Evolutionary conservation across 2,329 filamentous ascomycete species (phyloP).

Genomic region (Xylariales sp.): DNA sequence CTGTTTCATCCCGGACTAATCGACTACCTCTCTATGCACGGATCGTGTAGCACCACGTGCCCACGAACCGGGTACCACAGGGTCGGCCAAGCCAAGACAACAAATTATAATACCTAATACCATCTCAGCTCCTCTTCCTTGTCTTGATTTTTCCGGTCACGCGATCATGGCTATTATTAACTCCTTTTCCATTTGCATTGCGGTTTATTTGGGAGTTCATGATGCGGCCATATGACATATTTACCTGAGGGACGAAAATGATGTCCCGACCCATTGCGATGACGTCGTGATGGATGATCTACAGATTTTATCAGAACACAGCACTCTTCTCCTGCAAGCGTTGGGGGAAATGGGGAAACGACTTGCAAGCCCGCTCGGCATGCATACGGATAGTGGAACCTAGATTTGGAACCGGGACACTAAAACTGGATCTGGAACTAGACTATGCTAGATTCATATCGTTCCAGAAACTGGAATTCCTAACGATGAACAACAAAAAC

Average conservation of each 20-base stretch:
- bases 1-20: constrained; percentile 24
- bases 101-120: constrained; percentile 24
- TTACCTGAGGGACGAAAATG: not conserved
- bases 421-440: constrained; percentile 16
- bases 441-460: constrained; percentile 24
- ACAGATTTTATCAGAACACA: constrained; percentile 13
- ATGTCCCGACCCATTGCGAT: constrained; percentile 4
- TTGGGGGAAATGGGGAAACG: constrained; percentile 23
- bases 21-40: constrained; percentile 22
- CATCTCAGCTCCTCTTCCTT: constrained; percentile 21
- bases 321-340: not conserved
- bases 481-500: constrained; percentile 17
- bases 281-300: constrained; percentile 25
- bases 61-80: constrained; percentile 22
- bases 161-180: constrained; percentile 3
- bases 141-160: constrained; percentile 13
- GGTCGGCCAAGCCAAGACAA: constrained; percentile 11
- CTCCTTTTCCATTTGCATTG: constrained; percentile 17
- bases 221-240: not conserved
- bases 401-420: constrained; percentile 20
- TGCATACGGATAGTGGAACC: constrained; percentile 20
- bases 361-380: constrained; percentile 23
- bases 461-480: constrained; percentile 31
- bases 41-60: constrained; percentile 35
- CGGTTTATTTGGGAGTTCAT: constrained; percentile 14